Evolutionary conservation across 768 basidiomycete species (phyloP), one percentile per base, ranked within the genome.

Genomic region (Pholiota molesta): DNA sequence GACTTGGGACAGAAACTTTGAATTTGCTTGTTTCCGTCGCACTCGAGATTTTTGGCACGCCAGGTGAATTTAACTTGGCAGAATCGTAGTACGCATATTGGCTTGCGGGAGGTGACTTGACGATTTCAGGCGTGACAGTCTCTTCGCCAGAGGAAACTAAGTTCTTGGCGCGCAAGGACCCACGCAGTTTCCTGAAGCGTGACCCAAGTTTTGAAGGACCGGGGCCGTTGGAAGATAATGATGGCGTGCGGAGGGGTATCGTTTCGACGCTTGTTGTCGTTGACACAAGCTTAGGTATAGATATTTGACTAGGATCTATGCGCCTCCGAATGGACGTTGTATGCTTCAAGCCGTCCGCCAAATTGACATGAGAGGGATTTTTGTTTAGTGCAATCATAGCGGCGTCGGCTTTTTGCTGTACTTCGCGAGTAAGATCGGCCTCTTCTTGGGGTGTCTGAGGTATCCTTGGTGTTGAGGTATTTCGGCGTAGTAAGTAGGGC

Each of bases 141-240:
- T 91, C 89, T 21, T 85, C 84, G 21, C 73, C 76, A 28, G 75
- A 78, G 13, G 77, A 68, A 17, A 74, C 66, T n/a, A 76, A 66
- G 40, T 77, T 71, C 60, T 81, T 82, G 29, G 85, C 78, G 45
- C 89, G 83, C 60, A 94, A 76, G 0, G 89, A 89, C 55, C 90
- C 84, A 56, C 88, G 81, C 52, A 94, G 75, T 69, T 83, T 87
- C 73, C 85, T 89, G 78, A 94, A 86, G 23, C 91, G 86, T 42
- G 86, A 85, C 49, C 89, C 87, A 61, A 94, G 82, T 71, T 85
- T 90, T 0, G 84, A 84, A 59, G 81, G 68, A 42, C 81, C 72
- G 68, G 80, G 64, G 68, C 75, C 66, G 67, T 81, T 70, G 57
- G 81, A 83, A 29, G 82, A 71, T 60, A 76, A 74, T 1, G 85